Percentiles rank a stretch among this genome's conserved stretches.
Evolutionary conservation across 2,329 filamentous ascomycete species (phyloP).

Genomic region (Monilinia aucupariae): DNA sequence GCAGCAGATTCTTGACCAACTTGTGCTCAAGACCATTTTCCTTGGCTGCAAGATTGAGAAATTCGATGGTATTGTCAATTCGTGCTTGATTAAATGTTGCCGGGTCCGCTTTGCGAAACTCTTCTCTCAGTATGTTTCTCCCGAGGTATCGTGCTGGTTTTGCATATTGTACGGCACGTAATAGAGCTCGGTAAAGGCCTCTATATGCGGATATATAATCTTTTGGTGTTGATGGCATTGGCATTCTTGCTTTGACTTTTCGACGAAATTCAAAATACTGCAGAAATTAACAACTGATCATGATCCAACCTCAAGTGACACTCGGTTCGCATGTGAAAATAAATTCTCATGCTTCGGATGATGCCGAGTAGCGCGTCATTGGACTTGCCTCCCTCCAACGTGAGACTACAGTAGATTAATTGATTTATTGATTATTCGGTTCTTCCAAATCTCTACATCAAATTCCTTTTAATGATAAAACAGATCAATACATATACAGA

Average conservation of each 20-base stretch:
- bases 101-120: constrained; percentile 49
- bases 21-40: constrained; percentile 65
- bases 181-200: constrained; percentile 57
- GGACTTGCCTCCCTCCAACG: constrained; percentile 9
- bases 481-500: not conserved
- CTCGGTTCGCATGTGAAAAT: constrained; percentile 15
- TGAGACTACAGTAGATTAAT: not conserved
- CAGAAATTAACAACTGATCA: not conserved
- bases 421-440: not conserved
- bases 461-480: no score
- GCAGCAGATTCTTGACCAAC: constrained; percentile 63
- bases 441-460: not conserved
- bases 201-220: constrained; percentile 63
- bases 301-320: not conserved
- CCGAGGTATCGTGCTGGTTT: constrained; percentile 60
- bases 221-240: not conserved
- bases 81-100: constrained; percentile 45
- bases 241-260: not conserved
- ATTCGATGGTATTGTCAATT: constrained; percentile 62
- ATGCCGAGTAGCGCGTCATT: constrained; percentile 20
- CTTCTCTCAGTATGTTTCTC: constrained; percentile 53
- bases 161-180: constrained; percentile 68
- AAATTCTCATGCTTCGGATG: constrained; percentile 12
- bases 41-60: constrained; percentile 59
- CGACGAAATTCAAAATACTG: not conserved